A percentile compares a stretch with the other conserved stretches of the same genome.
These are phyloP conservation scores for Trichosporon asahii DNA, from an alignment of 1,284 basidiomycete genomes.

Conservation along the genomic window DNA sequence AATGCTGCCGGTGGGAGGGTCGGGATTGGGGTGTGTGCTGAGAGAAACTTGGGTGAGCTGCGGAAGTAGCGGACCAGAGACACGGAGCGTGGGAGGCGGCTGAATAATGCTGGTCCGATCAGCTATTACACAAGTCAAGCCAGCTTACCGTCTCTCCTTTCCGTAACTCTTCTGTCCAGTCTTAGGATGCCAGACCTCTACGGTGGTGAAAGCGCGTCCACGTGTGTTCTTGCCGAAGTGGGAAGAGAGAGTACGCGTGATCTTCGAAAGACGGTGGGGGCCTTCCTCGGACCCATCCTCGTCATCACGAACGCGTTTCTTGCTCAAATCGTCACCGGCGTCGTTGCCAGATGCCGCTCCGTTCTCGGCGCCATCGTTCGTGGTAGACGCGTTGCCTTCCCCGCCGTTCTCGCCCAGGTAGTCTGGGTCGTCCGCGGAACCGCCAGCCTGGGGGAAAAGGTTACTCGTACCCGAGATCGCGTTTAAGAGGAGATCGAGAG, in stretches of 20 bases:
- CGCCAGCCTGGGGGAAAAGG: not conserved
- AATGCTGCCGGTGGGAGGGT: conserved; percentile 2
- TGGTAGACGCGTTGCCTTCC: not conserved
- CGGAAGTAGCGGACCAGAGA: conserved; percentile 32
- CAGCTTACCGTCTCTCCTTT: conserved; percentile 42
- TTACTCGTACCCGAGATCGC: conserved; percentile 35
- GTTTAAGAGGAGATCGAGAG: conserved; percentile 46
- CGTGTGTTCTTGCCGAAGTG: conserved; percentile 10
- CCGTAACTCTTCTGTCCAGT: conserved; percentile 48
- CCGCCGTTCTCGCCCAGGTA: conserved; percentile 5
- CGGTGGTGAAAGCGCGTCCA: conserved; percentile 24
- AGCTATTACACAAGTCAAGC: conserved; percentile 6
- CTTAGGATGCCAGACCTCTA: conserved; percentile 46
- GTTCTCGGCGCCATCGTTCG: conserved; percentile 15
- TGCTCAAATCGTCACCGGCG: not conserved
- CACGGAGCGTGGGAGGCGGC: conserved; percentile 43
- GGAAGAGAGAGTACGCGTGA: conserved; percentile 15
- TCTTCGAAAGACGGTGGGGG: conserved; percentile 2
- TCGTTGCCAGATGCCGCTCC: not conserved
- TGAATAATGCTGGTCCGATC: conserved; percentile 34
- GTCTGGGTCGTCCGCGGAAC: not conserved
- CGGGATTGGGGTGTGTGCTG: conserved; percentile 11
- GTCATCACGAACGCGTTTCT: conserved; percentile 2
- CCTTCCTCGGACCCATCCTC: not conserved
- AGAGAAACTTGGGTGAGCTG: conserved; percentile 25